Evolutionary conservation across 2,329 filamentous ascomycete genomes (phyloP), one percentile per base, ranked within the genome.

Genomic region (Fusarium floridanum): DNA sequence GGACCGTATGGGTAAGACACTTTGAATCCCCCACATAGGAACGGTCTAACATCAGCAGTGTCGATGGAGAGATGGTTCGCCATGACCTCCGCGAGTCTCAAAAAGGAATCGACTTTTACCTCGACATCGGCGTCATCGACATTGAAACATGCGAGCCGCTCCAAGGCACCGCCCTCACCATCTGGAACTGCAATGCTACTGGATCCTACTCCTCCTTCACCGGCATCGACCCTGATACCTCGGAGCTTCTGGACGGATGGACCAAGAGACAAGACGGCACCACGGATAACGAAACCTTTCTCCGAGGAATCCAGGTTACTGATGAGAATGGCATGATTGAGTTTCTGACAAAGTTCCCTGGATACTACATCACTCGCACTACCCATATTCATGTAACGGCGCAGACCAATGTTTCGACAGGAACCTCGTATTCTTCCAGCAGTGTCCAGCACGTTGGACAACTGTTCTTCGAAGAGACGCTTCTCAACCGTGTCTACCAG

Each of bases 171-270:
- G 68, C 64, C 17, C 22, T 70, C 17, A 61, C 60, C 14, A 50
- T 64, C 36, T 70, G 68, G 68, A 70, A 64, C 41, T 67, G 68
- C 20, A 67, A 70, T 24, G 64, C 68, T 17, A 70, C 64, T 6
- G 64, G 68, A 5, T 67, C 68, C 2, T 70, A 70, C 24, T 56
- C 64, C 5, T 67, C 60, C n/a, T 70, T 67, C 10, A 67, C 64
- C 5, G 68, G 68, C 14, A 67, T 67, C 20, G 64, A 70, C 53
- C 64, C 60, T 4, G 64, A 70, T 53, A 34, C 50, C 9, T 6
- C 29, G 29, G 50, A 55, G 50, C n/a, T 55, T 6, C 27, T 34
- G 1, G 50, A 55, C 3, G 50, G 50, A 55, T 34, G 29, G 50
- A 32, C 9, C 3, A 55, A 55, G 17, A 55, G 17, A 4, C 29